These are phyloP conservation scores for Globisporangium iwayamae DNA, from an alignment of 352 stramenopile genomes.

Conservation along the genomic window DNA sequence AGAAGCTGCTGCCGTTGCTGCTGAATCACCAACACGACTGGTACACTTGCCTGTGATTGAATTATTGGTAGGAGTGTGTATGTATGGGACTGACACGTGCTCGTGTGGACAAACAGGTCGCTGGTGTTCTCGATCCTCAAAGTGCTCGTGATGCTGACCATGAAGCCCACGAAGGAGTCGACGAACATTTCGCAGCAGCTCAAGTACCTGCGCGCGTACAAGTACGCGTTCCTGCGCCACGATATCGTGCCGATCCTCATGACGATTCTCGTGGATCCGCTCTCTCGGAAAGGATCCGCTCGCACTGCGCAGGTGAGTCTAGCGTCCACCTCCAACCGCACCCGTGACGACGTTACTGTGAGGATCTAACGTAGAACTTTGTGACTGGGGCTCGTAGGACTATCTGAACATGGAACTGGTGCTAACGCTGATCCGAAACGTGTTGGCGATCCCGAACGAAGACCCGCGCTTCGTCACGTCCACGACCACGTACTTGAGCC, in stretches of 20 bases:
- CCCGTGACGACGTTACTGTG: background rate
- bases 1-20: conserved; percentile 82
- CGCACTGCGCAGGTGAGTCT: conserved; percentile 40
- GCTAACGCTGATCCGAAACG: conserved; percentile 80
- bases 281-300: conserved; percentile 56
- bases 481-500: conserved; percentile 67
- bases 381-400: conserved; percentile 27
- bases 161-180: conserved; percentile 76
- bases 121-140: conserved; percentile 89
- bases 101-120: conserved; percentile 20
- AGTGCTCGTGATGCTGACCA: conserved; percentile 89
- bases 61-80: background rate
- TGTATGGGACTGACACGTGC: background rate
- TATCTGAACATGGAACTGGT: conserved; percentile 87
- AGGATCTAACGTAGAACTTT: background rate
- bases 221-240: conserved; percentile 76
- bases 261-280: conserved; percentile 78
- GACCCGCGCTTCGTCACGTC: conserved; percentile 77
- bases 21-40: conserved; percentile 87
- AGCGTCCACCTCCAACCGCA: no score
- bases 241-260: conserved; percentile 80
- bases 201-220: conserved; percentile 81
- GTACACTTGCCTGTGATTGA: conserved; percentile 7
- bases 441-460: conserved; percentile 83
- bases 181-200: conserved; percentile 78